A percentile compares a stretch with the other conserved stretches of the same genome.
These are phyloP conservation scores for Proliferodiscus dingleyae DNA, from an alignment of 2,329 filamentous ascomycete species.

Conservation along the genomic window DNA sequence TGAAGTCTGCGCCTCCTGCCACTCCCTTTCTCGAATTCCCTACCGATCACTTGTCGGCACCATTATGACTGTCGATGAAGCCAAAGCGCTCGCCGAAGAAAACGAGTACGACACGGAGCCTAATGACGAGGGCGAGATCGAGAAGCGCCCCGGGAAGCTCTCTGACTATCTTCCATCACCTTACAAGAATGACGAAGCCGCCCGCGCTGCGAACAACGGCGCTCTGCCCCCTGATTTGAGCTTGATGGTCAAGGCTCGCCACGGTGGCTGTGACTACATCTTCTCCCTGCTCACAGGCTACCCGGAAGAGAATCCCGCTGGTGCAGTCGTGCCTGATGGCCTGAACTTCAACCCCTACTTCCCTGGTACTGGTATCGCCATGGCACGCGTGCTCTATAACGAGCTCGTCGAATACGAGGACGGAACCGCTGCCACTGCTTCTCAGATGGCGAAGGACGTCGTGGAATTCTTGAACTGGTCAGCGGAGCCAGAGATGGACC, in stretches of 20 bases:
- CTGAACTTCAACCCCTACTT: conserved; percentile 99
- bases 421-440: conserved; percentile 85
- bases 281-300: conserved; percentile 96
- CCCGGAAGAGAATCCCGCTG: conserved; percentile 90
- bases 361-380: conserved; percentile 96
- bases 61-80: conserved; percentile 94
- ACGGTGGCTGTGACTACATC: conserved; percentile 98
- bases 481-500: conserved; percentile 97
- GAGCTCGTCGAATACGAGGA: conserved; percentile 98
- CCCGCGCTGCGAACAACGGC: conserved; percentile 96
- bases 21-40: conserved; percentile 90
- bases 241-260: conserved; percentile 94
- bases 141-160: conserved; percentile 97
- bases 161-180: conserved; percentile 93
- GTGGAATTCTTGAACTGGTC: conserved; percentile 99
- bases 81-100: conserved; percentile 94
- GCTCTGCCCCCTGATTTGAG: conserved; percentile 95
- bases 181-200: conserved; percentile 99
- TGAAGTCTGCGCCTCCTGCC: conserved; percentile 96
- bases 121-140: conserved; percentile 95
- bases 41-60: conserved; percentile 89
- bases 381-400: conserved; percentile 98
- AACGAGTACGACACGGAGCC: conserved; percentile 98
- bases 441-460: conserved; percentile 99
- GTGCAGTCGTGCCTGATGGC: conserved; percentile 76